Percentiles rank a stretch among this genome's conserved stretches.
These are phyloP conservation scores for Aspergillus phoenicis DNA, from an alignment of 2,329 filamentous ascomycete genomes.

Conservation along the genomic window DNA sequence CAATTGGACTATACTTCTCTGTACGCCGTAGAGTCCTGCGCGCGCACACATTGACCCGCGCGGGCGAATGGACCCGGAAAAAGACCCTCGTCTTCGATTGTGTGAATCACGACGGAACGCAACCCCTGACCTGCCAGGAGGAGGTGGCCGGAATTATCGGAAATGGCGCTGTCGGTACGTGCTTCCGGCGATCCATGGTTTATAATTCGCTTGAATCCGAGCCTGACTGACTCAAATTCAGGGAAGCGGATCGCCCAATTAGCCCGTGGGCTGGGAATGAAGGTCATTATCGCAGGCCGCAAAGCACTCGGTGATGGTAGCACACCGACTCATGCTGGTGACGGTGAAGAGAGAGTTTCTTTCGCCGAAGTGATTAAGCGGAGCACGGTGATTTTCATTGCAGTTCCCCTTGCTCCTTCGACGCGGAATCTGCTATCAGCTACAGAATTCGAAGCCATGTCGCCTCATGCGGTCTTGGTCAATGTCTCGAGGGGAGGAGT, in stretches of 20 bases:
- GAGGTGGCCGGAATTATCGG: constrained; percentile 55
- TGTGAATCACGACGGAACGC: constrained; percentile 30
- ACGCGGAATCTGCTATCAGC: constrained; percentile 40
- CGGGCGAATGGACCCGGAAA: constrained; percentile 45
- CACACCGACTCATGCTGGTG: background rate
- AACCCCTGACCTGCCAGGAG: constrained; percentile 51
- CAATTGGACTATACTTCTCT: constrained; percentile 54
- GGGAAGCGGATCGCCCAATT: constrained; percentile 49
- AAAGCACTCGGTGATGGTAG: constrained; percentile 35
- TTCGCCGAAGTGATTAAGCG: constrained; percentile 35
- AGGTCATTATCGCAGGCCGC: constrained; percentile 52
- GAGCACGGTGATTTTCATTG: constrained; percentile 37
- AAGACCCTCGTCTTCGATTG: constrained; percentile 39
- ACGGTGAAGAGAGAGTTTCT: constrained; percentile 19
- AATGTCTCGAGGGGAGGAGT: constrained; percentile 56
- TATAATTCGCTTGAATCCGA: background rate
- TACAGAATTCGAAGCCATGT: constrained; percentile 50
- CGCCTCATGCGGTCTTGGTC: constrained; percentile 48
- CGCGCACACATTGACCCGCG: constrained; percentile 39
- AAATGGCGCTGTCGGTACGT: constrained; percentile 51
- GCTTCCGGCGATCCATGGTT: background rate
- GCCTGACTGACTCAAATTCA: constrained; percentile 12
- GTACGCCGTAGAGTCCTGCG: constrained; percentile 46
- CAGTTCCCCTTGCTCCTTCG: constrained; percentile 32
- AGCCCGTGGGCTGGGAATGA: constrained; percentile 52